A percentile compares a stretch with the other conserved stretches of the same genome.
Conservation (phyloP, 2,329 filamentous ascomycete species). For the Neofusicoccum ribis region DNA sequence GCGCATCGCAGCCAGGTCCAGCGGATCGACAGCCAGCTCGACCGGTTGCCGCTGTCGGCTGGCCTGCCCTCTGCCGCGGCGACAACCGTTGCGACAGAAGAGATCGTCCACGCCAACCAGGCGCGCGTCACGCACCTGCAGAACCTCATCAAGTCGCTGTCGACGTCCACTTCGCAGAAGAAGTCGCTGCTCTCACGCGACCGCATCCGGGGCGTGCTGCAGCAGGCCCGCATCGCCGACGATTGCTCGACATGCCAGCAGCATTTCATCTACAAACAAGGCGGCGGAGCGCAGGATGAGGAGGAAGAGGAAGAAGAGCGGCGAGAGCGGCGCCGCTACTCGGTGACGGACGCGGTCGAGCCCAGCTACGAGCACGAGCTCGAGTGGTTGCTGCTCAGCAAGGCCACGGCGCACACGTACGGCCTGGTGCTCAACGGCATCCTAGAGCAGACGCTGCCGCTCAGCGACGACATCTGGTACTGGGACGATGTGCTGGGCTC, state of each 20-base stretch:
- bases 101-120: constrained; percentile 29
- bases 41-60: constrained; percentile 54
- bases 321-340: constrained; percentile 28
- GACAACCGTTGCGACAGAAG: constrained; percentile 2
- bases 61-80: constrained; percentile 23
- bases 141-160: constrained; percentile 68
- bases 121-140: constrained; percentile 62
- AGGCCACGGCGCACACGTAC: constrained; percentile 88
- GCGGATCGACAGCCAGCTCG: constrained; percentile 58
- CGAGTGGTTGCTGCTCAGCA: constrained; percentile 87
- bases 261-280: constrained; percentile 28
- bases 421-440: constrained; percentile 76
- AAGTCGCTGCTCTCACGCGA: constrained; percentile 59
- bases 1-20: constrained; percentile 51
- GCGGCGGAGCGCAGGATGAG: constrained; percentile 19
- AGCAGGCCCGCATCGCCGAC: constrained; percentile 58
- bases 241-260: constrained; percentile 40
- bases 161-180: constrained; percentile 62
- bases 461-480: constrained; percentile 89
- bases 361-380: constrained; percentile 69
- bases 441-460: constrained; percentile 76
- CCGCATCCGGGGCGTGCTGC: constrained; percentile 62
- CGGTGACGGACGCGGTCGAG: constrained; percentile 3
- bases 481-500: constrained; percentile 89
- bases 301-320: constrained; percentile 27